Evolutionary conservation across 129 eudicot species (phyloP).

Genomic region (Tagetes patula): DNA sequence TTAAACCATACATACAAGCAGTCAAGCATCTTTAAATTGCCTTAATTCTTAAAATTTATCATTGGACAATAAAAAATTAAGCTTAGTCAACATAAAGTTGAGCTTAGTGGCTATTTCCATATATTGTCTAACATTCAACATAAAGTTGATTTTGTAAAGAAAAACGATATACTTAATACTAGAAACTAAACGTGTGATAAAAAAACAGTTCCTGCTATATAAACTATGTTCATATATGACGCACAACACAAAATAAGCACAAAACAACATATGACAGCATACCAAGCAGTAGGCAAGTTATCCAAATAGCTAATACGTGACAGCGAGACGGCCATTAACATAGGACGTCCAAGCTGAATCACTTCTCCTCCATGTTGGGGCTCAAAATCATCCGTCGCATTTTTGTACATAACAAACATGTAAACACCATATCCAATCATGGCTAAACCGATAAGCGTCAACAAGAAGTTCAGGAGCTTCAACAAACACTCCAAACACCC

Average conservation of each 20-base stretch:
- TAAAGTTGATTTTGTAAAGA: neutral
- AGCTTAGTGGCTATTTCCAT: neutral
- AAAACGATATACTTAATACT: neutral
- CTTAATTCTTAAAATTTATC: neutral
- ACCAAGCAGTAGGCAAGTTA: constrained; percentile 84
- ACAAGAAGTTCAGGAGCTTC: constrained; percentile 80
- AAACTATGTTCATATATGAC: neutral
- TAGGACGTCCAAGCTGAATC: constrained; percentile 79
- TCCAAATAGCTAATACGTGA: constrained; percentile 49
- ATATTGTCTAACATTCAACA: neutral
- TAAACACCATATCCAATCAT: constrained; percentile 86
- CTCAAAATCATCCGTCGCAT: constrained; percentile 33
- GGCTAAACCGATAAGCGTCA: constrained; percentile 69
- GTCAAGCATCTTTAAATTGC: neutral
- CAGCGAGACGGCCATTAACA: constrained; percentile 64
- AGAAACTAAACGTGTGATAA: neutral
- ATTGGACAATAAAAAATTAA: neutral
- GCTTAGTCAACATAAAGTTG: neutral
- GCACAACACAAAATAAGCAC: neutral
- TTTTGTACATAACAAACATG: constrained; percentile 75
- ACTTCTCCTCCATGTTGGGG: constrained; percentile 47
- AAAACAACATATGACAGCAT: constrained; percentile 24
- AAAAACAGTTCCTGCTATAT: neutral
- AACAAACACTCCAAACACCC: constrained; percentile 85
- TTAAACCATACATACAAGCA: neutral